Percentiles rank a stretch among this genome's conserved stretches.
phyloP scores from a whole-genome alignment of 768 basidiomycete species.

The Kwoniella dendrophila region DNA sequence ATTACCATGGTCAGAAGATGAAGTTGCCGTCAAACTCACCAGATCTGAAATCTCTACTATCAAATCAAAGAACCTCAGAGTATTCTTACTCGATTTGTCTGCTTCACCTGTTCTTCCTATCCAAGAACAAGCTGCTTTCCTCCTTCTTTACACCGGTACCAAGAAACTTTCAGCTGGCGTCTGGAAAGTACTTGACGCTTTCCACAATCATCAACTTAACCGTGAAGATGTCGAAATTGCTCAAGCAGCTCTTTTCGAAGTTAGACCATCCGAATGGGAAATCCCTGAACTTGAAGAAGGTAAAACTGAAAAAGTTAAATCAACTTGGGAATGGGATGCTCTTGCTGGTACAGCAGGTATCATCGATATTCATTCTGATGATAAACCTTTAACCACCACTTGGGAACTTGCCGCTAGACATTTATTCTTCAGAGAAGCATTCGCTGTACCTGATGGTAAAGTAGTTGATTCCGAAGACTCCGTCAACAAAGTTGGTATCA shows the following conservation, averaged over 20 bases:
- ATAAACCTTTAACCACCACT: conserved; percentile 83
- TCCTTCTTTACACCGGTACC: conserved; percentile 67
- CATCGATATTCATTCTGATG: conserved; percentile 58
- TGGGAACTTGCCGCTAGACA: conserved; percentile 59
- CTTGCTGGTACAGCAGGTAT: conserved; percentile 70
- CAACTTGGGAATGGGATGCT: conserved; percentile 54
- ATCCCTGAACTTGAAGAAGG: conserved; percentile 53
- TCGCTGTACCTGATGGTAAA: conserved; percentile 60
- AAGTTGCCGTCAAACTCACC: conserved; percentile 71
- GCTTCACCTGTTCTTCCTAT: conserved; percentile 59
- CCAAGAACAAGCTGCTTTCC: conserved; percentile 74
- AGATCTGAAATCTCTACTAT: conserved; percentile 61
- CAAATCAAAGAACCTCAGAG: conserved; percentile 59
- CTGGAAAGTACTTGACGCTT: conserved; percentile 54
- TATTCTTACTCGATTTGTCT: conserved; percentile 56
- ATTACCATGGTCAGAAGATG: conserved; percentile 73
- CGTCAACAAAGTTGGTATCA: conserved; percentile 60
- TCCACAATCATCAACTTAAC: conserved; percentile 55
- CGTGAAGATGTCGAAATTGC: conserved; percentile 63
- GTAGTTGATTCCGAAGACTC: conserved; percentile 36
- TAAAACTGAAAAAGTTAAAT: conserved; percentile 48
- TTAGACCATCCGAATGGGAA: conserved; percentile 59
- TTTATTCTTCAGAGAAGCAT: conserved; percentile 81
- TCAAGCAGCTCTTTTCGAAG: conserved; percentile 69
- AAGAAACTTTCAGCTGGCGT: conserved; percentile 59